Evolutionary conservation across 768 basidiomycete species (phyloP).

Genomic region (Boletus sp.): DNA sequence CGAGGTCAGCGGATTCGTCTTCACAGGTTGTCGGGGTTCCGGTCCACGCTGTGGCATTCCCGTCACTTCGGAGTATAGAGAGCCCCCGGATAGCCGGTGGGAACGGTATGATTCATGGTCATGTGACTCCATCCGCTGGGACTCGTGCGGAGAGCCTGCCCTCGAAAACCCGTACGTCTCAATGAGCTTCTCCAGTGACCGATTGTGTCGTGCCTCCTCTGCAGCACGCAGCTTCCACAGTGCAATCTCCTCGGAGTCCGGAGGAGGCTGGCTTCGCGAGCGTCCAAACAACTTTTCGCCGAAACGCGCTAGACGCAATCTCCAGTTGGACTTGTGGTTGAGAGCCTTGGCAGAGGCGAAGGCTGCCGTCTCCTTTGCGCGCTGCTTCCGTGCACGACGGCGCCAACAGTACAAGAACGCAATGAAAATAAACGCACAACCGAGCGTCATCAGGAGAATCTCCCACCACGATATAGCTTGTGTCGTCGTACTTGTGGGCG

Average conservation of each 20-base stretch:
- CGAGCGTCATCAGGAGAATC: slow-evolving; percentile 78
- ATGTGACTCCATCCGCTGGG: slow-evolving; percentile 22
- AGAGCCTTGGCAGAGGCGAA: slow-evolving; percentile 63
- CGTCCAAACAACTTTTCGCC: slow-evolving; percentile 59
- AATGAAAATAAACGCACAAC: slow-evolving; percentile 75
- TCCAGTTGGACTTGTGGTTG: slow-evolving; percentile 49
- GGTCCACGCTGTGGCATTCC: slow-evolving; percentile 58
- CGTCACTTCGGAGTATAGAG: slow-evolving; percentile 68
- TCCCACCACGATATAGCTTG: slow-evolving; percentile 72
- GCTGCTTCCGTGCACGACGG: slow-evolving; percentile 62
- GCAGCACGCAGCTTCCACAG: slow-evolving; percentile 48
- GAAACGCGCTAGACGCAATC: slow-evolving; percentile 50
- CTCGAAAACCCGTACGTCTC: slow-evolving; percentile 46
- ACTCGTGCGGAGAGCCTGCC: slow-evolving; percentile 34
- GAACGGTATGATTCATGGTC: slow-evolving; percentile 25
- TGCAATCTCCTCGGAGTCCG: slow-evolving; percentile 44
- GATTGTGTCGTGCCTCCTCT: slow-evolving; percentile 48
- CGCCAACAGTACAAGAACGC: slow-evolving; percentile 67
- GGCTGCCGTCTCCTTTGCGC: slow-evolving; percentile 59
- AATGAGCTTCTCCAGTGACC: slow-evolving; percentile 50
- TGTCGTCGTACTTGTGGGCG: slow-evolving; percentile 41
- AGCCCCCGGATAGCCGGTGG: slow-evolving; percentile 43
- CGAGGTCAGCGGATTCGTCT: slow-evolving; percentile 42
- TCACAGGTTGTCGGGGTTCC: slow-evolving; percentile 72
- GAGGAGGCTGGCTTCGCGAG: slow-evolving; percentile 23